Evolutionary conservation across 2,329 filamentous ascomycete species (phyloP).

Genomic region (Aspergillus melleus): DNA sequence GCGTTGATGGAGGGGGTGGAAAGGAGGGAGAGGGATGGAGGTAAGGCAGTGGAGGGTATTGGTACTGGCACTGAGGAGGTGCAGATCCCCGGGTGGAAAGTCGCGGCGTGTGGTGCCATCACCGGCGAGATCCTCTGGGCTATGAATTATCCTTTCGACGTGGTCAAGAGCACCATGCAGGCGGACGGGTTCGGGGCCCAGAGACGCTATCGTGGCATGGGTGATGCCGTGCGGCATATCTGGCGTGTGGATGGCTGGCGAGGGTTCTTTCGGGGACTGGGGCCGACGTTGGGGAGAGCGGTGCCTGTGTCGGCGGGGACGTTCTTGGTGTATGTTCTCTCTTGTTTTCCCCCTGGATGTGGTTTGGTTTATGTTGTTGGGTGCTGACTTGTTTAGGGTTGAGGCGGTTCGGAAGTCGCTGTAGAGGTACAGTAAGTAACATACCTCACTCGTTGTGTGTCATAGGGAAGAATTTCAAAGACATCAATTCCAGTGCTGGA

Average conservation of each 20-base stretch:
- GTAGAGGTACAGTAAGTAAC: neutral
- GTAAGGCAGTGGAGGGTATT: no score
- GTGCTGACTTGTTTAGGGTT: neutral
- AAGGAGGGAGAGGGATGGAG: slow-evolving; percentile 50
- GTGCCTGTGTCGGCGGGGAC: slow-evolving; percentile 95
- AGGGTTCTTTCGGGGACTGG: slow-evolving; percentile 91
- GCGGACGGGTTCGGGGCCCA: slow-evolving; percentile 76
- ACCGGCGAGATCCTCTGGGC: slow-evolving; percentile 92
- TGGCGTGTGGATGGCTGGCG: slow-evolving; percentile 69
- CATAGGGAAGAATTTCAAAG: no score
- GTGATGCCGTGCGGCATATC: slow-evolving; percentile 78
- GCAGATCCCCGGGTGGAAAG: slow-evolving; percentile 75
- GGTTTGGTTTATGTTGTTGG: neutral
- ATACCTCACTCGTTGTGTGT: no score
- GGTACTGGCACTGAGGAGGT: slow-evolving; percentile 58
- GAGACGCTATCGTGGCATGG: slow-evolving; percentile 73
- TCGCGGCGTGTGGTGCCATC: slow-evolving; percentile 86
- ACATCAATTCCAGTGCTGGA: neutral
- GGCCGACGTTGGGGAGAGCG: slow-evolving; percentile 82
- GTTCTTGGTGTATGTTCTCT: slow-evolving; percentile 64
- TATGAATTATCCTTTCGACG: slow-evolving; percentile 87
- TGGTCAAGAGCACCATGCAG: slow-evolving; percentile 98
- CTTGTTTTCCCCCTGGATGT: neutral
- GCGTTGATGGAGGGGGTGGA: slow-evolving; percentile 76
- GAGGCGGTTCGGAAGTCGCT: neutral